Evolutionary conservation across 305 asterid species (phyloP).

Genomic region (Fraxinus greggii): DNA sequence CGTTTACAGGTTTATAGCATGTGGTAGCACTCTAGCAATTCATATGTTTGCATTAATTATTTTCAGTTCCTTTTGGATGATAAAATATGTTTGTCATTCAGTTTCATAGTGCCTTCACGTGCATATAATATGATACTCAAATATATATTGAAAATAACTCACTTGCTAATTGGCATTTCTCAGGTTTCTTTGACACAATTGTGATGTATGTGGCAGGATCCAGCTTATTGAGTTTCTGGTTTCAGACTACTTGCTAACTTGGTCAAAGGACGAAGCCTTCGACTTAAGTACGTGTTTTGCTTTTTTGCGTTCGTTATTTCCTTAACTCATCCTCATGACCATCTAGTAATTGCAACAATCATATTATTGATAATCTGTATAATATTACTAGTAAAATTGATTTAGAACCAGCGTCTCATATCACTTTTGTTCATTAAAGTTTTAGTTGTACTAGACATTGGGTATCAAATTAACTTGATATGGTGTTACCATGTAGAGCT

Average conservation of each 20-base stretch:
- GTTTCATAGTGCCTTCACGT: neutral
- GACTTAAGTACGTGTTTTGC: constrained; percentile 47
- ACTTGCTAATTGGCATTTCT: neutral
- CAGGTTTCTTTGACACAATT: constrained; percentile 8
- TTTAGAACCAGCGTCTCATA: neutral
- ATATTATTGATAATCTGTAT: neutral
- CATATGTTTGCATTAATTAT: neutral
- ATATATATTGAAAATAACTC: neutral
- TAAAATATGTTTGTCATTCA: neutral
- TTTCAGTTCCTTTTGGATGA: neutral
- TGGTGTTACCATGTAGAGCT: constrained; percentile 43
- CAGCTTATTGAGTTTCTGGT: constrained; percentile 88
- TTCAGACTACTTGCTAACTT: constrained; percentile 64
- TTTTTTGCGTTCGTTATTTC: neutral
- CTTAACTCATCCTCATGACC: constrained; percentile 7
- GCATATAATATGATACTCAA: neutral
- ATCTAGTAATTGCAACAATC: neutral
- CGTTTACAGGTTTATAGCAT: neutral
- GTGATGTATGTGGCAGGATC: constrained; percentile 65
- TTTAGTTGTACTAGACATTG: neutral
- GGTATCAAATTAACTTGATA: constrained; percentile 8
- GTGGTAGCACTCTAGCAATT: neutral
- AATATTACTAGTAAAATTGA: neutral
- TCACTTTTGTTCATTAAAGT: neutral
- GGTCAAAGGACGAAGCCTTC: constrained; percentile 63